These are phyloP conservation scores for Colletotrichum sp. DNA, from an alignment of 2,329 filamentous ascomycete species.

Conservation along the genomic window DNA sequence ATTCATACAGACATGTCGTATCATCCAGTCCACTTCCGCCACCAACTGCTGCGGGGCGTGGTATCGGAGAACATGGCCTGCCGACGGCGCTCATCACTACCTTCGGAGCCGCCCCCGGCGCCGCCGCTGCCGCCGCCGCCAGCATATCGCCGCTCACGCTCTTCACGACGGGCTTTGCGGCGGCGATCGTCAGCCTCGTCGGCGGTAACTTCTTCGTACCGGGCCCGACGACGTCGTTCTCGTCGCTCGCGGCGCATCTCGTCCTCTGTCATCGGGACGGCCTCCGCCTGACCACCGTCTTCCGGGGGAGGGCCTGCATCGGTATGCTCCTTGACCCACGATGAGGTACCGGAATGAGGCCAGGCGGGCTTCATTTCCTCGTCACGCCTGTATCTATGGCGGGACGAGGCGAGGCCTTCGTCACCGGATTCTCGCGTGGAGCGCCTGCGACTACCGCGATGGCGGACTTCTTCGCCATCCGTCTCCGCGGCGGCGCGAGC, in stretches of 20 bases:
- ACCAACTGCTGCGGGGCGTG: slow-evolving; percentile 62
- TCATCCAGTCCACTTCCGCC: slow-evolving; percentile 59
- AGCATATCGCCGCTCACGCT: slow-evolving; percentile 36
- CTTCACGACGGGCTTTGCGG: slow-evolving; percentile 49
- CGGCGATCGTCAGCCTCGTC: slow-evolving; percentile 50
- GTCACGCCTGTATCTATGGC: slow-evolving; percentile 30
- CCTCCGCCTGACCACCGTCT: slow-evolving; percentile 36
- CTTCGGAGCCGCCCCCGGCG: slow-evolving; percentile 41
- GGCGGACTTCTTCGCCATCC: slow-evolving; percentile 41
- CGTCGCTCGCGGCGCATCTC: slow-evolving; percentile 55
- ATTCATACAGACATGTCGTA: slow-evolving; percentile 11
- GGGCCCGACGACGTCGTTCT: slow-evolving; percentile 49
- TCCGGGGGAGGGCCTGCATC: slow-evolving; percentile 65
- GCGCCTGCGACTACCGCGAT: slow-evolving; percentile 45
- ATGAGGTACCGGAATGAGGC: slow-evolving; percentile 69
- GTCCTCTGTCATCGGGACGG: slow-evolving; percentile 44
- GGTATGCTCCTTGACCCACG: slow-evolving; percentile 70
- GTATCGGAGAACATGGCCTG: slow-evolving; percentile 46
- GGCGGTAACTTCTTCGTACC: slow-evolving; percentile 44
- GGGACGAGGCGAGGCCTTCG: slow-evolving; percentile 44
- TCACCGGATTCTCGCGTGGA: slow-evolving; percentile 46
- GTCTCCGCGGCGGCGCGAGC: slow-evolving; percentile 35
- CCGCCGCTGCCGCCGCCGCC: slow-evolving; percentile 12
- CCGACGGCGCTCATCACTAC: slow-evolving; percentile 50
- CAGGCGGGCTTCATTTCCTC: slow-evolving; percentile 46